Conservation (phyloP, 2,329 filamentous ascomycete species). For the Pleoardoris graminearum region DNA sequence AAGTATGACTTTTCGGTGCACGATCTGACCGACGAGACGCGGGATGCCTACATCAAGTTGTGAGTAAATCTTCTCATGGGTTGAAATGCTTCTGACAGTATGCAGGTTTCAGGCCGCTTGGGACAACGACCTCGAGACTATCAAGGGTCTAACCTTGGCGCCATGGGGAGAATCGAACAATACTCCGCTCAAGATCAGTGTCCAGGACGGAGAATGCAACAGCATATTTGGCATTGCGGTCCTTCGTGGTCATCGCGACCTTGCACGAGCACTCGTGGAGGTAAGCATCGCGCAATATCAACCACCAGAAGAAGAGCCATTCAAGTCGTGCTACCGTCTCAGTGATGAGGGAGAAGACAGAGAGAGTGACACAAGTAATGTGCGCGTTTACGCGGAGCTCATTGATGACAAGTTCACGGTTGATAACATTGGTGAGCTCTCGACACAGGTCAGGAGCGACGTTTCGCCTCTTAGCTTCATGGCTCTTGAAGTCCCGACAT, state of each 20-base stretch:
- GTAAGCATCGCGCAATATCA: conserved; percentile 72
- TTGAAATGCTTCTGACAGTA: conserved; percentile 13
- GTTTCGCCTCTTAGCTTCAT: conserved; percentile 61
- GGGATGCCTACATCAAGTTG: conserved; percentile 65
- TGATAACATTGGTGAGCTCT: conserved; percentile 72
- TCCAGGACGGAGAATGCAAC: conserved; percentile 56
- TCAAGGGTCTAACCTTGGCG: conserved; percentile 66
- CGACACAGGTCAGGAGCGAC: conserved; percentile 68
- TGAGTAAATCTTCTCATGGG: conserved; percentile 46
- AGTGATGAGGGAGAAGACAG: conserved; percentile 40
- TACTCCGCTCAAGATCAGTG: conserved; percentile 62
- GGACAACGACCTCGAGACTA: conserved; percentile 66
- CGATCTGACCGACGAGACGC: conserved; percentile 58
- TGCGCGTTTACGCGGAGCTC: conserved; percentile 54
- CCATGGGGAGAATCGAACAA: conserved; percentile 61
- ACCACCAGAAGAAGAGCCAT: conserved; percentile 54
- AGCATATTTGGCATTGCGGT: conserved; percentile 71
- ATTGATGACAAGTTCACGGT: conserved; percentile 72
- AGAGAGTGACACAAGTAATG: conserved; percentile 18
- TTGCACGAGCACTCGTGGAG: conserved; percentile 69
- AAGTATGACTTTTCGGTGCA: conserved; percentile 55
- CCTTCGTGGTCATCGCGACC: conserved; percentile 64
- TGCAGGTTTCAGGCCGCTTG: conserved; percentile 72
- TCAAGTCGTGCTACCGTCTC: conserved; percentile 52
- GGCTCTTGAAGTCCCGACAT: conserved; percentile 26